These are phyloP conservation scores for Clarireedia monteithiana DNA, from an alignment of 2,329 filamentous ascomycete species.

Conservation along the genomic window DNA sequence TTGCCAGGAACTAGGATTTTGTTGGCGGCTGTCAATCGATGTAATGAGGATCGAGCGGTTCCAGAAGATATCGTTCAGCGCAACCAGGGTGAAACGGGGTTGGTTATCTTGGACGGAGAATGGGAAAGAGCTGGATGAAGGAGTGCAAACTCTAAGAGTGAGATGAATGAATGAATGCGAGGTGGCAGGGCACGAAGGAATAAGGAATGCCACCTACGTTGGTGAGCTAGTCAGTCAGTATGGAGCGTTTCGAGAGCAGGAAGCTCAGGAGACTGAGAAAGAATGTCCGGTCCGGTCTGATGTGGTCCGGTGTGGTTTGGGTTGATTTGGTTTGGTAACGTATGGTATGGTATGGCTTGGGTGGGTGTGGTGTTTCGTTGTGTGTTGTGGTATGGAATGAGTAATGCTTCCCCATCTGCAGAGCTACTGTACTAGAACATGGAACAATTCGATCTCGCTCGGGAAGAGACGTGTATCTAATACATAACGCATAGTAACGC, in stretches of 20 bases:
- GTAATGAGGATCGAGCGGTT: not conserved
- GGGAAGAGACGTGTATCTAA: too few relatives aligned
- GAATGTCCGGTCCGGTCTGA: not conserved
- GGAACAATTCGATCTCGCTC: too few relatives aligned
- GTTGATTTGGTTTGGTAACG: too few relatives aligned
- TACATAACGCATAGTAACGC: too few relatives aligned
- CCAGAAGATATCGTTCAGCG: slow-evolving; percentile 7
- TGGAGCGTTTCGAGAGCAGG: not conserved
- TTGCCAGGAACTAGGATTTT: not conserved
- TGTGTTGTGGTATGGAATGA: too few relatives aligned
- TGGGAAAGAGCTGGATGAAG: not conserved
- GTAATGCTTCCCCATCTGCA: too few relatives aligned
- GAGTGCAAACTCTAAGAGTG: not conserved
- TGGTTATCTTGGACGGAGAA: not conserved
- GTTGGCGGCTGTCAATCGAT: slow-evolving; percentile 1
- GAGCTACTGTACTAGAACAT: too few relatives aligned
- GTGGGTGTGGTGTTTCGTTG: too few relatives aligned
- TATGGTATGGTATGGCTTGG: too few relatives aligned
- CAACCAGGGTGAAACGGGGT: not conserved
- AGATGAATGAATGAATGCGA: not conserved
- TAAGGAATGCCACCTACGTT: not conserved
- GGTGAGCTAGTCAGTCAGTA: not conserved
- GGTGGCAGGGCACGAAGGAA: not conserved
- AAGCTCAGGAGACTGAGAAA: not conserved
- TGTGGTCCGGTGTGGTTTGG: too few relatives aligned